Evolutionary conservation across 1,284 basidiomycete genomes (phyloP), one percentile per base, ranked within the genome.

Genomic region (Pyrrhoderma noxium): DNA sequence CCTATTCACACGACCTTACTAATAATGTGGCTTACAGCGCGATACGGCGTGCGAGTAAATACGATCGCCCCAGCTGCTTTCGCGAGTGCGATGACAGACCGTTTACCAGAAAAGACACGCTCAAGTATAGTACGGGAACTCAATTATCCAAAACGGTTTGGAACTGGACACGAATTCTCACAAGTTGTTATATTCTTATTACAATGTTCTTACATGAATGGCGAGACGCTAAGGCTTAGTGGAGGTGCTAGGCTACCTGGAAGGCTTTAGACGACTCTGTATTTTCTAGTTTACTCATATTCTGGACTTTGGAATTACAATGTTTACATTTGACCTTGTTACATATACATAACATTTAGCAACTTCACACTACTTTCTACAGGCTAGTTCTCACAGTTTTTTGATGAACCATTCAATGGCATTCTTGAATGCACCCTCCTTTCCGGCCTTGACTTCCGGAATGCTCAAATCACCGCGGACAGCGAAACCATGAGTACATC

Each of bases 401-500:
- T 62, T 64, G 51, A 57, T 58, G 58, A 62, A 68, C 62, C 65
- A 72, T 57, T 65, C 61, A 41, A 73, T 63, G 3, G 63, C 61
- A 25, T 66, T 65, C 48, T 68, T 63, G 59, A 72, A 70, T 0
- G 70, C 64, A n/a, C 63, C 70, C 63, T 69, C 74, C 61, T 72
- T 73, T 0, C 62, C 66, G 2, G 61, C 63, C 57, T 64, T 66
- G 22, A 66, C 58, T 56, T 61, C 62, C 4, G 67, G 63, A 54
- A 73, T 60, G 57, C 62, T 69, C 65, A 68, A 55, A 43, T 69
- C 66, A 8, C 66, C 66, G 23, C 65, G 62, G 13, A 39, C 49
- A 8, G 80, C 74, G 61, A 85, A 86, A 0, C 83, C 83, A 60
- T 86, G 83, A 0, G 66, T 70, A 53, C 75, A 79, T 3, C 77